Evolutionary conservation across 1,284 basidiomycete species (phyloP), one percentile per base, ranked within the genome.

Genomic region (Volvariella surrecta): DNA sequence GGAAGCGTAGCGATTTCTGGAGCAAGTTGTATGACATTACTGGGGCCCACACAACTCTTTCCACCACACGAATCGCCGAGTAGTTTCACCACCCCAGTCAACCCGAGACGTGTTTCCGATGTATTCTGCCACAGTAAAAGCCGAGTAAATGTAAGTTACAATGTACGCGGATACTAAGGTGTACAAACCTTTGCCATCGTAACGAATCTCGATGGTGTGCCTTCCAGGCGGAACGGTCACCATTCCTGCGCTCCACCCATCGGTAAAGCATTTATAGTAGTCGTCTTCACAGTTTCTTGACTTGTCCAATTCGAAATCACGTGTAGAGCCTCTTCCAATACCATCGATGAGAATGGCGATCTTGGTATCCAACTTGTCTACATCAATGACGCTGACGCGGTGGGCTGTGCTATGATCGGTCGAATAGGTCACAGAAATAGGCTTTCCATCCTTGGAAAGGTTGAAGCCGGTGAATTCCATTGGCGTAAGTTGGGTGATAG

Each of bases 321-420:
- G 34, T 9, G 54, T 51, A 20, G 48, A 21, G 24, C 51, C 54
- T 6, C 48, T 41, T 4, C 51, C 43, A 28, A 38, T 44, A 19
- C 45, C 46, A 32, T 57, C 54, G 18, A 55, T 46, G 22, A 43
- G 48, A 16, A 57, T 40, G 11, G 46, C 44, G 45, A 57, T 48
- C 21, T 48, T 50, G 2, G 49, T 48, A 30, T 57, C 55, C 19
- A 45, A 44, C 9, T 37, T 48, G 34, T 53, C 55, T 32, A 55
- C 50, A n/a, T 54, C 54, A 1, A 57, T 46, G 39, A 54, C 19
- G 24, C 46, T 48, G 19, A 57, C 20, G 15, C 38, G 40, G 39
- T 55, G 54, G 2, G 51, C 15, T 18, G 49, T 53, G 16, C 19
- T 24, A 21, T 39, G 37, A 39, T 52, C 43, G 2, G 52, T 30